Base-by-base conservation (phyloP, 768 basidiomycete species). In the Amanita inopinata region DNA sequence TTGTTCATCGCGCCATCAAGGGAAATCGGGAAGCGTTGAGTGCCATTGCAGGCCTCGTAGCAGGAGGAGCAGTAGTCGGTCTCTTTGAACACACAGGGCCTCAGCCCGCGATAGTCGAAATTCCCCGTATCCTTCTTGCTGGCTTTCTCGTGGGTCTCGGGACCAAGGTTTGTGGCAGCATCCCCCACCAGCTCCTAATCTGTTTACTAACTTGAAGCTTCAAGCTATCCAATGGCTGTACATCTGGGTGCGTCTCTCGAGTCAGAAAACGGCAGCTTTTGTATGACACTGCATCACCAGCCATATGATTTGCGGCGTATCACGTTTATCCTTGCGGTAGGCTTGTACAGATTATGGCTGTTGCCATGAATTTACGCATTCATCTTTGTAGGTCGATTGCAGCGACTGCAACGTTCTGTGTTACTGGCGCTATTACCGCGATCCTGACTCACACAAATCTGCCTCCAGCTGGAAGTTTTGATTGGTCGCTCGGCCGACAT, bases 281-380 rank as follows among this genome's bases (percentile, higher is more conserved):
- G 32, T 42, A 11, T 28, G 34, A 48, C 20, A 33, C 18, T 34
- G 28, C 27, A 31, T 45, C 33, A 38, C 19, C 41, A 79, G 78
- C 34, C 79, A 81, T 61, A 80, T 81, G 78, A 64, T 81, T 42
- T 67, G 66, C 46, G 79, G 79, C 22, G 40, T 79, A 31, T 73
- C 78, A 28, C 69, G 73, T 20, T 61, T 77, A 45, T 80, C 78
- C 31, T 24, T 56, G 39, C 67, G 78, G 78, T 75, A 51, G 35
- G 64, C 49, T 24, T 3, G 12, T 30, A 15, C 41, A 34, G 33
- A 14, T 41, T 17, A 6, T n/a, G n/a, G n/a, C n/a, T n/a, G 32
- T 30, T 32, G 36, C 20, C 20, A 48, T 46, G 41, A 20, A 48
- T 50, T 49, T 43, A 38, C 31, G 40, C 35, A n/a, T 20, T 24